Evolutionary conservation across 1,284 basidiomycete species (phyloP), one percentile per base, ranked within the genome.

Genomic region (Cutaneotrichosporon sp.): DNA sequence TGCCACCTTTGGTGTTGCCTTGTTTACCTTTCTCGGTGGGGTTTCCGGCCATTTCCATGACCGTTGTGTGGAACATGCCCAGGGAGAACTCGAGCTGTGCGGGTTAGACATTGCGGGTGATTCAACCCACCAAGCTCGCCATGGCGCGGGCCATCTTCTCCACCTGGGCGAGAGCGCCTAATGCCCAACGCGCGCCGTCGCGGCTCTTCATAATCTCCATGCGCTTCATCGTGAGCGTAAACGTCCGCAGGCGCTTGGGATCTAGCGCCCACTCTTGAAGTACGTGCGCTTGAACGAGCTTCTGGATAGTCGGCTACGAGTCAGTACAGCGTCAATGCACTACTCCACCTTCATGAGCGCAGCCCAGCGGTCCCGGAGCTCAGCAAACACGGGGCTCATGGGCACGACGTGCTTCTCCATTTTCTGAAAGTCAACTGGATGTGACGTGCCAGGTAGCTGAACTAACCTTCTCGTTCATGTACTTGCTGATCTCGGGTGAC

Each of bases 391-490:
- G 2, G 65, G 81, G 21, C 76, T 80, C 81, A 91, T 86, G 22
- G 71, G 71, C 41, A 94, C 83, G 38, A 87, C 76, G 64, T 91
- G 87, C 55, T 85, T 65, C 37, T 70, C 69, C 0, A 64, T 73
- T 30, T 51, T 54, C 70, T 72, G 18, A 15, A 12, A 12, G 42
- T 50, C 14, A 53, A 30, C 44, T 13, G n/a, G n/a, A n/a, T n/a
- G n/a, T 10, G 13, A 10, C 9, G 9, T 8, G 30, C 10, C 9
- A 13, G 22, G 21, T 12, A 26, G 18, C 22, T n/a, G 8, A 18
- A 55, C 66, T 20, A 33, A 84, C 88, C 80, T 98, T 99, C 61
- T 88, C 83, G 70, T 93, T 86, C 63, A 94, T 82, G 70, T 97
- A 98, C 41, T 81, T 81, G 57, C 83, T 81, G 36, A 98, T 80